These are phyloP conservation scores for Barnettozyma sp. DNA, from an alignment of 805 yeast genomes.

Conservation along the genomic window DNA sequence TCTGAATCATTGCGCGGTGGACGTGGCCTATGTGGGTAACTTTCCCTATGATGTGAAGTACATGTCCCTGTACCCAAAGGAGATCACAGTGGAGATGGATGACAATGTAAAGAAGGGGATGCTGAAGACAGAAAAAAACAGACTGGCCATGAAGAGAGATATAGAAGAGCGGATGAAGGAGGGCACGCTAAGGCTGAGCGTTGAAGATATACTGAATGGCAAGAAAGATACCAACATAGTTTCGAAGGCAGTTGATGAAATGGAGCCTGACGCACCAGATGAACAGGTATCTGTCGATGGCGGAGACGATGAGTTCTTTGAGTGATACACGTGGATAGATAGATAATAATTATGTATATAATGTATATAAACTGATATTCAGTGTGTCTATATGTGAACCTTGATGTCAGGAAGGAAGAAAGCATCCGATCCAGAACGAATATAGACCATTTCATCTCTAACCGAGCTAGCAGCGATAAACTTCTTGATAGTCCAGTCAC, in stretches of 20 bases:
- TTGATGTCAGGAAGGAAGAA: conserved; percentile 24
- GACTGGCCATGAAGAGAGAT: conserved; percentile 43
- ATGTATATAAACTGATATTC: too few relatives aligned
- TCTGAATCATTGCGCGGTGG: conserved; percentile 53
- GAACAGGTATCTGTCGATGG: conserved; percentile 23
- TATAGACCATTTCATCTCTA: conserved; percentile 1
- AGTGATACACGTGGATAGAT: too few relatives aligned
- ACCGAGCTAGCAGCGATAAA: conserved; percentile 31
- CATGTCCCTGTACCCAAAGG: conserved; percentile 64
- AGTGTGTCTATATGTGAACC: conserved; percentile 21
- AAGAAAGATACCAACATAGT: conserved; percentile 17
- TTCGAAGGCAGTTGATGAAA: conserved; percentile 13
- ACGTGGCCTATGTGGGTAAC: conserved; percentile 65
- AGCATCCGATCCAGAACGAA: conserved; percentile 6
- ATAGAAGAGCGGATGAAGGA: conserved; percentile 46
- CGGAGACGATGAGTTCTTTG: conserved; percentile 26
- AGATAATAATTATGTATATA: neutral
- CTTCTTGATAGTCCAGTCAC: conserved; percentile 38
- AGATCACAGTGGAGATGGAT: conserved; percentile 22
- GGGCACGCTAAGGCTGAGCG: conserved; percentile 51
- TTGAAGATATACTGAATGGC: conserved; percentile 36
- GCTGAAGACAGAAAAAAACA: conserved; percentile 36
- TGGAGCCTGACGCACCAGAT: conserved; percentile 18
- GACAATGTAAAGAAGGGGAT: conserved; percentile 30
- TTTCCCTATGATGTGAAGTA: conserved; percentile 80